Evolutionary conservation across 805 yeast species (phyloP), one percentile per base, ranked within the genome.

Genomic region (Suhomyces canberraensis): DNA sequence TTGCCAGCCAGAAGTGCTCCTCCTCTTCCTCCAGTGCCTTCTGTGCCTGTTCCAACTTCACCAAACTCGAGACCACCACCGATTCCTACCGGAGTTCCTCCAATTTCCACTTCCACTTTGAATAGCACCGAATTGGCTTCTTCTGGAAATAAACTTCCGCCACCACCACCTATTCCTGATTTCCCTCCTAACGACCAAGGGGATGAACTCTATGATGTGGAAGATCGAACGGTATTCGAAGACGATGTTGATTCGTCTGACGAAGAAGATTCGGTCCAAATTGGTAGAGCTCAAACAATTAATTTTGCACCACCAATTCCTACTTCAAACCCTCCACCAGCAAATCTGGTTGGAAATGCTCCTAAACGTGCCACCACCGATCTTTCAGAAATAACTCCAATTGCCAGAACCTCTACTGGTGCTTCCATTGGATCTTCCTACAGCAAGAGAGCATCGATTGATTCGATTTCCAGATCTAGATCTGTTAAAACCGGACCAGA

Each of bases 181-280:
- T 11, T 11, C 13, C 6, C 22, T 29, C 32, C 13, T 39, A 39
- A 8, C 41, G 39, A 30, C 4, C 31, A 33, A 13, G 28, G 17
- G 8, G 39, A 35, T 18, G 20, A 31, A n/a, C 20, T 33, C 7
- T 24, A 41, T 21, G 26, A 16, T 11, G n/a, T 16, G 11, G 26
- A 31, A 11, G 14, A 29, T 18, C 24, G 25, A 14, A 30, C 28
- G 31, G 31, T 32, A 4, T 22, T 28, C 13, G 49, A 41, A 8
- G 43, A 40, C 9, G 48, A 42, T 4, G 35, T 16, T 13, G 45
- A 39, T 11, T 37, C 36, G 13, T 44, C 47, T 29, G 42, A 40
- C 13, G 36, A 34, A 28, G 60, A 58, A 14, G 46, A 66, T 15
- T 63, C 58, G 28, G 51, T 64, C 14, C 60, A 56, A 4, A 58